Evolutionary conservation across 2,329 filamentous ascomycete species (phyloP).

Genomic region (Septoria linicola): DNA sequence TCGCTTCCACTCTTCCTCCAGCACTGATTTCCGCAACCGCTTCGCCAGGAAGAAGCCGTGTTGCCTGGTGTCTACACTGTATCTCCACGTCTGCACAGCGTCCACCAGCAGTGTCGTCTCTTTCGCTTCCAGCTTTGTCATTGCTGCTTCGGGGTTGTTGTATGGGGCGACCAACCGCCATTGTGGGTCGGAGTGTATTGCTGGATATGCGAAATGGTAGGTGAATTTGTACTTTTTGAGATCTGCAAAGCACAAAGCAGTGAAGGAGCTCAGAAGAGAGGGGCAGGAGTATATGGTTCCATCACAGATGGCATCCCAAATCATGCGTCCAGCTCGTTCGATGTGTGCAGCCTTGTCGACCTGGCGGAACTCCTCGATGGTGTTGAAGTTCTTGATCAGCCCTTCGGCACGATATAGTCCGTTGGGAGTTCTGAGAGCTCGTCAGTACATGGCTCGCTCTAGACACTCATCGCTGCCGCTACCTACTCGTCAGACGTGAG

Average conservation of each 20-base stretch:
- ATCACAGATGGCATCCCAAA: constrained; percentile 97
- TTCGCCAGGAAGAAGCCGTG: constrained; percentile 97
- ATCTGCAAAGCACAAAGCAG: constrained; percentile 88
- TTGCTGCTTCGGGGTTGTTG: constrained; percentile 37
- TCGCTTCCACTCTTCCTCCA: constrained; percentile 39
- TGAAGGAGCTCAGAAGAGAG: constrained; percentile 84
- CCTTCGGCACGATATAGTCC: constrained; percentile 82
- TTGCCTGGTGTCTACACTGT: constrained; percentile 75
- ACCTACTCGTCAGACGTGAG: constrained; percentile 79
- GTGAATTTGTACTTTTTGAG: constrained; percentile 96
- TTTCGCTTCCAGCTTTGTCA: constrained; percentile 57
- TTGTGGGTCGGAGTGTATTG: constrained; percentile 79
- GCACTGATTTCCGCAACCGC: constrained; percentile 52
- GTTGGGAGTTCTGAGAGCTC: constrained; percentile 58
- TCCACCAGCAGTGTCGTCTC: constrained; percentile 82
- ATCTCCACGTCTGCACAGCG: constrained; percentile 81
- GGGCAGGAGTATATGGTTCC: constrained; percentile 94
- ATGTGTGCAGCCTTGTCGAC: constrained; percentile 77
- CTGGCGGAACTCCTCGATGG: constrained; percentile 86
- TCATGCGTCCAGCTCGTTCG: constrained; percentile 76
- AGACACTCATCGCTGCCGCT: not conserved
- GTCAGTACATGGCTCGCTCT: not conserved
- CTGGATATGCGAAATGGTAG: constrained; percentile 98
- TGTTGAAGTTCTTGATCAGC: constrained; percentile 94
- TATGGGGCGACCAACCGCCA: constrained; percentile 63